Evolutionary conservation across 2,329 filamentous ascomycete species (phyloP).

Genomic region (Coniochaeta sp.): DNA sequence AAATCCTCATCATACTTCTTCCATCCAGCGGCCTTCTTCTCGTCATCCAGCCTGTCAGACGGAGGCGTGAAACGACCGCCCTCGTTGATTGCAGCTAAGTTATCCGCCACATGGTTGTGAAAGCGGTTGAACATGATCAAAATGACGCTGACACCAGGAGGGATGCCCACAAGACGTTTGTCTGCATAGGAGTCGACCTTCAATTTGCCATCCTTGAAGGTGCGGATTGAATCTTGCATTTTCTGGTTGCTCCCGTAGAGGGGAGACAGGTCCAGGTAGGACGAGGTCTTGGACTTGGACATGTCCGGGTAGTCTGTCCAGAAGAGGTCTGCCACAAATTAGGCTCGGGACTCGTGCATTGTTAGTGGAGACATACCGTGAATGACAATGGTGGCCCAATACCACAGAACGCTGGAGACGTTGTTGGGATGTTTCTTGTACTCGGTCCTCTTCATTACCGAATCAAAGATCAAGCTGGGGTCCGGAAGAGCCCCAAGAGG

Average conservation of each 20-base stretch:
- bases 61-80: slow-evolving; percentile 69
- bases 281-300: slow-evolving; percentile 58
- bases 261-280: slow-evolving; percentile 65
- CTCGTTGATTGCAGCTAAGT: slow-evolving; percentile 85
- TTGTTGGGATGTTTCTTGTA: slow-evolving; percentile 61
- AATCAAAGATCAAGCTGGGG: slow-evolving; percentile 55
- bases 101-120: slow-evolving; percentile 78
- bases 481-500: slow-evolving; percentile 62
- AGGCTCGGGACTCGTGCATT: too few relatives aligned
- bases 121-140: slow-evolving; percentile 77
- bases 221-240: slow-evolving; percentile 60
- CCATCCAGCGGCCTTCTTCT: slow-evolving; percentile 46
- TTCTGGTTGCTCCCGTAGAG: slow-evolving; percentile 63
- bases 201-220: slow-evolving; percentile 62
- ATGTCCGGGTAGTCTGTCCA: slow-evolving; percentile 58
- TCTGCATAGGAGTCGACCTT: slow-evolving; percentile 69
- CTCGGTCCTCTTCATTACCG: slow-evolving; percentile 46
- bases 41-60: slow-evolving; percentile 34
- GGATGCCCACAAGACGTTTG: slow-evolving; percentile 61
- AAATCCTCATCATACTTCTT: slow-evolving; percentile 69
- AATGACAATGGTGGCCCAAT: slow-evolving; percentile 67
- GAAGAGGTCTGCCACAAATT: too few relatives aligned
- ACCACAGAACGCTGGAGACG: slow-evolving; percentile 64
- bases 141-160: slow-evolving; percentile 63
- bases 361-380: slow-evolving; percentile 55